Evolutionary conservation across 2,329 filamentous ascomycete species (phyloP), one percentile per base, ranked within the genome.

Genomic region (Alternaria arborescens): DNA sequence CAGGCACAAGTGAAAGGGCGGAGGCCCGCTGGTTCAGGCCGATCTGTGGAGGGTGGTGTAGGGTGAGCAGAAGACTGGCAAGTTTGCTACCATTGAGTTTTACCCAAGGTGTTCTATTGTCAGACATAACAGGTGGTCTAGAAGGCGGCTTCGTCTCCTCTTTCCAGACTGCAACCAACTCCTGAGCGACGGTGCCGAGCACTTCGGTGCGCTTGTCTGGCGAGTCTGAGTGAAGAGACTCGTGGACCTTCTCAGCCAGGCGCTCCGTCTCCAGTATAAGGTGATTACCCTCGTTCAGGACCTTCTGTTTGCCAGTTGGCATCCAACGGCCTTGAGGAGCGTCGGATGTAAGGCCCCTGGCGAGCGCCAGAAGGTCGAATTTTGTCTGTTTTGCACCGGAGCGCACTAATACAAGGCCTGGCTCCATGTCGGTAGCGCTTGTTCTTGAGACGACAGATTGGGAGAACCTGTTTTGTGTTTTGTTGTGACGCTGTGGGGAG

Each of bases 251-350:
- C 28, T 75, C 74, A 55, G 97, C 81, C 41, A 92, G 79, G 40
- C 87, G 84, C 75, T 97, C 94, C 11, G 91, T 96, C 50, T 87
- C 84, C 34, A 96, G 80, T 46, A 97, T 87, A 20, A 97, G 78
- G 46, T 89, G 84, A 61, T 90, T 87, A 1, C 89, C 82, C 78
- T 97, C 94, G 5, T 83, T 83, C 46, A 96, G 81, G 18, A 79
- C 71, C 1, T 91, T 87, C 40, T 20, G 40, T 16, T 42, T 42
- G 40, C 40, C 40, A 8, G 40, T 42, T 24, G 40, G 40, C 40
- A 12, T 20, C 40, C 40, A 42, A 20, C 40, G 40, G 40, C 40
- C 20, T 42, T 24, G 40, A 24, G 40, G 20, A 20, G 40, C 40
- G 77, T 75, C 87, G 75, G 77, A 81, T 75, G 82, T 89, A 10